Base-by-base conservation (phyloP, 2,329 filamentous ascomycete genomes). In the Neonectria neomacrospora region DNA sequence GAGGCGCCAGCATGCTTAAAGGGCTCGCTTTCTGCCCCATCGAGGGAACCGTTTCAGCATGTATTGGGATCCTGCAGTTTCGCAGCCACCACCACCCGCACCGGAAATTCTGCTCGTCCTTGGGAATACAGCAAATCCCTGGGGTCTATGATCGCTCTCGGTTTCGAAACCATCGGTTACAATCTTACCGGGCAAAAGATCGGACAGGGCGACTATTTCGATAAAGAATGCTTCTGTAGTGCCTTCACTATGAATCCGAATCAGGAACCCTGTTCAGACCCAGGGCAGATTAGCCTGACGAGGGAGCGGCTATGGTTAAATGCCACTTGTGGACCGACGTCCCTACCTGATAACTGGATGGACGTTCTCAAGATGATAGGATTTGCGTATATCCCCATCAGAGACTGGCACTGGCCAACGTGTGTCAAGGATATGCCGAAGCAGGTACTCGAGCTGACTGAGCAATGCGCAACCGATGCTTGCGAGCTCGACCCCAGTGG, bases 141-240 rank as follows among this genome's bases (percentile, higher is more conserved):
- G 14, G 22, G 28, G 1, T 67, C 64, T 0, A 69, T 69, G 39
- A 23, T n/a, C 6, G 0, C 61, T 1, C 51, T 69, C 2, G 64
- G 64, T 3, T 65, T 58, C 3, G 67, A 69, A 2, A 67, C 67
- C 0, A 42, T 28, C 5, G 55, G 64, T 10, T 69, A 69, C 16
- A 30, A 67, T 18, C 41, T 69, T 0, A 65, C 54, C 0, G 39
- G 34, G 0, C 3, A 5, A 3, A 1, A 10, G 6, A 45, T 69
- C 3, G 2, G 10, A 0, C 11, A n/a, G 1, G 66, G 61, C 2
- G 26, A 63, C 0, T 69, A 69, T 14, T 69, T 67, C 14, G 67
- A 69, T 11, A 54, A 50, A 12, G 52, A 51, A 3, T 69, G 67
- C n/a, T 65, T 69, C n/a, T 69, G 67, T 16, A 45, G 14, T 16